Evolutionary conservation across 2,329 filamentous ascomycete genomes (phyloP).

Genomic region (Fusarium chaquense): DNA sequence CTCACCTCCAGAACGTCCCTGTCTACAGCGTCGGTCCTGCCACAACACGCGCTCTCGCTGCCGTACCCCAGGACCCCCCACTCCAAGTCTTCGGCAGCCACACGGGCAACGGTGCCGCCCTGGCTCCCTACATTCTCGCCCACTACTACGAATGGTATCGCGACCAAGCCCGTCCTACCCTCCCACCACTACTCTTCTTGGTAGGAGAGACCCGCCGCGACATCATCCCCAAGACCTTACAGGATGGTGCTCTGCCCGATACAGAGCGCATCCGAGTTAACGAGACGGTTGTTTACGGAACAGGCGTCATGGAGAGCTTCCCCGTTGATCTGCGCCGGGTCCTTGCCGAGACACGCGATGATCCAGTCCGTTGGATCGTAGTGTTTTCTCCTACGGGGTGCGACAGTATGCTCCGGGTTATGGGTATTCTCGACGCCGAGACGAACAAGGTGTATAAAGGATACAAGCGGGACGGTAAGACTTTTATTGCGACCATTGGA

Average conservation of each 20-base stretch:
- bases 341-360: constrained; percentile 60
- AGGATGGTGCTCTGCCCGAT: constrained; percentile 63
- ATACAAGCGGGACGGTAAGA: constrained; percentile 56
- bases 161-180: constrained; percentile 53
- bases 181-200: constrained; percentile 81
- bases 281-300: constrained; percentile 89
- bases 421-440: constrained; percentile 64
- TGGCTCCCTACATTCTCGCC: constrained; percentile 81
- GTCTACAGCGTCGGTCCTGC: constrained; percentile 86
- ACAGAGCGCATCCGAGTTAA: constrained; percentile 73
- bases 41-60: constrained; percentile 78
- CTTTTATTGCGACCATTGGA: constrained; percentile 87
- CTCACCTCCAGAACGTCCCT: constrained; percentile 67
- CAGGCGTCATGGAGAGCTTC: constrained; percentile 84
- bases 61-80: constrained; percentile 61
- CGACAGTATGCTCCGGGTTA: constrained; percentile 67
- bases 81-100: constrained; percentile 80
- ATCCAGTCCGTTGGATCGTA: constrained; percentile 74
- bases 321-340: constrained; percentile 70
- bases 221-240: constrained; percentile 86
- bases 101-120: constrained; percentile 84
- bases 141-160: constrained; percentile 74
- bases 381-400: constrained; percentile 78
- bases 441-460: constrained; percentile 55
- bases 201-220: constrained; percentile 92